Base-by-base conservation (phyloP, 306 rosid genomes). In the Glycine soja region DNA sequence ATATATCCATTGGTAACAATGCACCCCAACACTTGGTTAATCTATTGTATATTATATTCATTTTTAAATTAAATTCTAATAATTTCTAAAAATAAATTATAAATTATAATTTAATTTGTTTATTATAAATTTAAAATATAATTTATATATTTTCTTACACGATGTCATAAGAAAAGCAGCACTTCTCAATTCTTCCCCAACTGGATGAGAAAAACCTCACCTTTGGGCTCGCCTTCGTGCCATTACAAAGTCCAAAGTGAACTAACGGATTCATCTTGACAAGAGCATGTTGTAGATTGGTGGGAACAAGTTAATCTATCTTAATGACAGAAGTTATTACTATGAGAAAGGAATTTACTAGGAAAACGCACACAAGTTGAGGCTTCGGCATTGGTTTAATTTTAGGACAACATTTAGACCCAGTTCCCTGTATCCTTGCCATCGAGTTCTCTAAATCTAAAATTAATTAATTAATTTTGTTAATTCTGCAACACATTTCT, bases 171-270 rank as follows among this genome's bases (percentile, higher is more conserved):
- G 30, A 24, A 24, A 24, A 24, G 94, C 89, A n/a, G 94, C 93
- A 71, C 81, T 79, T 89, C 94, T 91, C 76, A 92, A 65, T 78
- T 94, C 93, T 46, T 89, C 89, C 65, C 81, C 91, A 6, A 90
- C 88, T 84, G n/a, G 95, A 87, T 19, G 93, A 34, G 82, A 87
- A 92, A 80, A 94, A 94, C 62, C 90, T 83, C 56, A 92, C 92
- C 9, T 82, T 79, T 11, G 98, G 97, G 89, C 98, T 88, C 14
- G 97, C 92, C 47, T 84, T 87, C 56, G 98, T 86, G 16, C 93
- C 98, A 40, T 90, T 82, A 69, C 97, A 94, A 6, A 90, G 88
- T 64, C 97, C 98, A 75, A 91, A 94, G 77, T 94, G 97, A 53
- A 94, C 76, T 56, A 94, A 71, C 6, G 97, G 98, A 85, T 91